A percentile compares a stretch with the other conserved stretches of the same genome.
These are phyloP conservation scores for Spathaspora sp. DNA, from an alignment of 1,139 yeast species.

Conservation along the genomic window DNA sequence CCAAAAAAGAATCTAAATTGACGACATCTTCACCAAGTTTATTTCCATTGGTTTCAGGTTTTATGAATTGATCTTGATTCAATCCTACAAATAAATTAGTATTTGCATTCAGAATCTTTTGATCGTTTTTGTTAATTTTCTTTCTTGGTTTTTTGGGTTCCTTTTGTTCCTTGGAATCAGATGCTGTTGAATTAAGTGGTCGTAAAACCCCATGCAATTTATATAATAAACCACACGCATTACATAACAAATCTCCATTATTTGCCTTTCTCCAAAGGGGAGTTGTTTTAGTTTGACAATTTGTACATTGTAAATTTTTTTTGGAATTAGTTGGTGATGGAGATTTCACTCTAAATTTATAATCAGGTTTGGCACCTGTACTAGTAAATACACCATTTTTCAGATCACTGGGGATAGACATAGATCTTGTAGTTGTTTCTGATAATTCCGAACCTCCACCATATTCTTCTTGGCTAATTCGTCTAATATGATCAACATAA, in stretches of 20 bases:
- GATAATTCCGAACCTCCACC: constrained; percentile 3
- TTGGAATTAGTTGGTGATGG: constrained; percentile 12
- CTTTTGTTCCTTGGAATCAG: constrained; percentile 4
- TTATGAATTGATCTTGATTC: constrained; percentile 8
- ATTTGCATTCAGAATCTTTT: constrained; percentile 24
- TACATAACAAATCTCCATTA: constrained; percentile 45
- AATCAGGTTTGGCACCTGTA: constrained; percentile 20
- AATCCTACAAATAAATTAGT: constrained; percentile 25
- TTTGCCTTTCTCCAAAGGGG: constrained; percentile 50
- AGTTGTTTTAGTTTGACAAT: constrained; percentile 47
- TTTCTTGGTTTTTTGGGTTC: constrained; percentile 9
- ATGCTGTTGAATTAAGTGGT: constrained; percentile 34
- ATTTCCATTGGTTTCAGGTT: not conserved
- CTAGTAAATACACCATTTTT: constrained; percentile 15
- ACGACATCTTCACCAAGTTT: constrained; percentile 10
- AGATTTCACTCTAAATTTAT: constrained; percentile 33
- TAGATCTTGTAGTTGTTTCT: constrained; percentile 21
- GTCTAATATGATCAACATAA: constrained; percentile 47
- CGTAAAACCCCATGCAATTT: constrained; percentile 47
- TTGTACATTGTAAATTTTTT: constrained; percentile 39
- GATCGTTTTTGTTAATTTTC: constrained; percentile 16
- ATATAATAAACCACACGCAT: constrained; percentile 50
- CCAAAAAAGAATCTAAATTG: constrained; percentile 16
- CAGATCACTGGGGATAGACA: constrained; percentile 40
- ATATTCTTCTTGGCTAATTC: constrained; percentile 43